A percentile compares a stretch with the other conserved stretches of the same genome.
These are phyloP conservation scores for Pavlovales sp. DNA, from an alignment of 208 protist genomes.

Conservation along the genomic window DNA sequence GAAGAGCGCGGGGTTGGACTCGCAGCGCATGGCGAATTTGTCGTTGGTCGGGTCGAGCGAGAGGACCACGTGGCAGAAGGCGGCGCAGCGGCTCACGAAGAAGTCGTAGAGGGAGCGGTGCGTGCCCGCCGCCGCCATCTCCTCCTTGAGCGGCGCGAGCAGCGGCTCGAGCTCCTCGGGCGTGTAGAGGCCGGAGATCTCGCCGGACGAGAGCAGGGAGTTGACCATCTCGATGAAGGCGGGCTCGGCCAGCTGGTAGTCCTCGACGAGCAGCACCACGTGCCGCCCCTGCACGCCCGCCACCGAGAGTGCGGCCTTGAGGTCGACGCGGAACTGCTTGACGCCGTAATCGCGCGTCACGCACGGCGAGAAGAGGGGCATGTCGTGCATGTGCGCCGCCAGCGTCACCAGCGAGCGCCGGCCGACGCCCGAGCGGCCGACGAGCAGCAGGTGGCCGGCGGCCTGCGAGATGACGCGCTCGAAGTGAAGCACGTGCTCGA, in stretches of 20 bases:
- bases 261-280: constrained; percentile 85
- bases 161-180: constrained; percentile 90
- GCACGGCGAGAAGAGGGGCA: constrained; percentile 78
- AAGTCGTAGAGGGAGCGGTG: constrained; percentile 74
- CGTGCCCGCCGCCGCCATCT: constrained; percentile 70
- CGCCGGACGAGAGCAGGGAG: constrained; percentile 87
- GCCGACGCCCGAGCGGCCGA: constrained; percentile 85
- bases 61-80: constrained; percentile 86
- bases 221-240: constrained; percentile 87
- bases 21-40: constrained; percentile 80
- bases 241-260: constrained; percentile 82
- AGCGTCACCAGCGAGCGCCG: constrained; percentile 79
- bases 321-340: constrained; percentile 84
- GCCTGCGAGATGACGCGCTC: constrained; percentile 87
- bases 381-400: constrained; percentile 78
- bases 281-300: constrained; percentile 80
- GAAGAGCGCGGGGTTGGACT: constrained; percentile 91
- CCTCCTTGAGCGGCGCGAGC: constrained; percentile 80
- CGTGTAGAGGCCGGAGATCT: constrained; percentile 90
- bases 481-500: constrained; percentile 81
- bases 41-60: constrained; percentile 87
- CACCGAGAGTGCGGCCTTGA: constrained; percentile 81
- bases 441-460: constrained; percentile 84
- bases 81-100: constrained; percentile 68
- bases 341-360: constrained; percentile 81